Percentiles rank a stretch among this genome's conserved stretches.
phyloP scores from a whole-genome alignment of 495 filamentous ascomycete genomes.

The Aspergillus affinis region DNA sequence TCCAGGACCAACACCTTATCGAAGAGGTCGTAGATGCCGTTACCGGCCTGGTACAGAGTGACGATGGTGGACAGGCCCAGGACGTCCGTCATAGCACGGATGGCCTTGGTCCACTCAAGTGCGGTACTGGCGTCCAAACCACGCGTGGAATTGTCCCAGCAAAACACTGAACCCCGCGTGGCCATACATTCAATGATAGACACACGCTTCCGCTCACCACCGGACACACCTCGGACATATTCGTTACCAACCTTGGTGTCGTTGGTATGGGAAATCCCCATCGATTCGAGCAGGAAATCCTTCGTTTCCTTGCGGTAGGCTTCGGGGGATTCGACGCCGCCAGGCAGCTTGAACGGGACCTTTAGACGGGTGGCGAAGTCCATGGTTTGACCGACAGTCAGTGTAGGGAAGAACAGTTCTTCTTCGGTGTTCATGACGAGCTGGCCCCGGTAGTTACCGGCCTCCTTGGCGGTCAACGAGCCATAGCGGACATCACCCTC shows the following conservation, averaged over 20 bases:
- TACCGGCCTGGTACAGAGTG: slow-evolving; percentile 62
- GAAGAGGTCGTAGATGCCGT: slow-evolving; percentile 61
- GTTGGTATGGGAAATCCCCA: slow-evolving; percentile 76
- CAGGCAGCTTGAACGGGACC: slow-evolving; percentile 36
- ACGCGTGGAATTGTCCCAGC: slow-evolving; percentile 63
- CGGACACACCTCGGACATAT: slow-evolving; percentile 77
- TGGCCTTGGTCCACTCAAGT: slow-evolving; percentile 51
- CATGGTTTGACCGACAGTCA: slow-evolving; percentile 72
- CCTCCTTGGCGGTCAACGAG: slow-evolving; percentile 41
- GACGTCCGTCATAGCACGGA: slow-evolving; percentile 48
- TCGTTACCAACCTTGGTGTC: slow-evolving; percentile 80
- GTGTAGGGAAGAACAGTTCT: slow-evolving; percentile 66
- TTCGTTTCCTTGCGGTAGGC: slow-evolving; percentile 53
- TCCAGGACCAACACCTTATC: slow-evolving; percentile 71
- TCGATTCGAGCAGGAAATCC: slow-evolving; percentile 66
- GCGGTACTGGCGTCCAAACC: slow-evolving; percentile 63
- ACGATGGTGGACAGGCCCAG: slow-evolving; percentile 47
- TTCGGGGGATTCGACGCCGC: slow-evolving; percentile 44
- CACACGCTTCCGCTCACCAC: slow-evolving; percentile 77
- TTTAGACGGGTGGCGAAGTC: slow-evolving; percentile 59
- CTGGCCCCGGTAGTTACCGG: slow-evolving; percentile 63
- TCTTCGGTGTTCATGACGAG: slow-evolving; percentile 72
- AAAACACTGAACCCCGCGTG: slow-evolving; percentile 60
- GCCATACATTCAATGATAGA: slow-evolving; percentile 67
- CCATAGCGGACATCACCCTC: slow-evolving; percentile 25